Conservation (phyloP, 2,329 filamentous ascomycete species). For the Dichotomopilus funicola region DNA sequence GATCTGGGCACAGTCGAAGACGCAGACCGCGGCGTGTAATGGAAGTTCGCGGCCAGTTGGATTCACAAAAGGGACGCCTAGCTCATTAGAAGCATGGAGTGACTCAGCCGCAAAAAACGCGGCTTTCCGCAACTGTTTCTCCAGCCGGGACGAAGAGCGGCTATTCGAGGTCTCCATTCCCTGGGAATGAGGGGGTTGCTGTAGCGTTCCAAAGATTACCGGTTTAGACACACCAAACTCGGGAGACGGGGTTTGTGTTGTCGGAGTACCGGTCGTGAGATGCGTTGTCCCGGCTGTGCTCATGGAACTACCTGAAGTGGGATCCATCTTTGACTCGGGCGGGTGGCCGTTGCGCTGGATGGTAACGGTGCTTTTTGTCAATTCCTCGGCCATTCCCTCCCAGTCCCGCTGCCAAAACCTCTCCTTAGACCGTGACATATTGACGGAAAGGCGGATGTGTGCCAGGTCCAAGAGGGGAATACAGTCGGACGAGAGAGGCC, state of each 20-base stretch:
- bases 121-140: slow-evolving; percentile 86
- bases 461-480: slow-evolving; percentile 88
- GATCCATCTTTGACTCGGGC: slow-evolving; percentile 44
- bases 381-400: slow-evolving; percentile 82
- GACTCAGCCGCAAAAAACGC: slow-evolving; percentile 93
- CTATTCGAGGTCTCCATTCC: slow-evolving; percentile 26
- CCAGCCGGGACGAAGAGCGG: slow-evolving; percentile 60
- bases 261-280: slow-evolving; percentile 46
- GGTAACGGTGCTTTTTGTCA: slow-evolving; percentile 70
- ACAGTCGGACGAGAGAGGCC: slow-evolving; percentile 80
- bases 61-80: slow-evolving; percentile 79
- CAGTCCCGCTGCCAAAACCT: slow-evolving; percentile 92
- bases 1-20: slow-evolving; percentile 89
- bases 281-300: slow-evolving; percentile 42
- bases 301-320: slow-evolving; percentile 37
- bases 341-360: slow-evolving; percentile 64
- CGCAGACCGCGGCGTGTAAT: slow-evolving; percentile 83
- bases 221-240: slow-evolving; percentile 39
- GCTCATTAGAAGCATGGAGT: slow-evolving; percentile 77
- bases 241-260: slow-evolving; percentile 45
- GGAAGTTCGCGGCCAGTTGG: slow-evolving; percentile 78
- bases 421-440: slow-evolving; percentile 86
- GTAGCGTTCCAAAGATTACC: slow-evolving; percentile 21
- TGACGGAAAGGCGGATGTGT: slow-evolving; percentile 87
- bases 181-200: slow-evolving; percentile 25